Conservation (phyloP, 306 rosid genomes). For the Cajanus cajan region DNA sequence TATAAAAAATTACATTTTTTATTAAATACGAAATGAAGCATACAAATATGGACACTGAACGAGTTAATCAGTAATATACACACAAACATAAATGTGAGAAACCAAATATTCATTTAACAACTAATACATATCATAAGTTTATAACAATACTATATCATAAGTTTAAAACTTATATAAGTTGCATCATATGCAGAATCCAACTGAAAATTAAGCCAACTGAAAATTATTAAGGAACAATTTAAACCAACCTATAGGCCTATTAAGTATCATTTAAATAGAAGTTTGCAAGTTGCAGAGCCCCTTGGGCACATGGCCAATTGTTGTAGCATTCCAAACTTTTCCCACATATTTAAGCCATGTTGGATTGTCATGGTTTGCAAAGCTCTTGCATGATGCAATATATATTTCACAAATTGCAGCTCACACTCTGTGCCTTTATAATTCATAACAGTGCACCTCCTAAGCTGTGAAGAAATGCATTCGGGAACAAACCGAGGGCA, state of each 20-base stretch:
- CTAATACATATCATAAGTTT: background rate
- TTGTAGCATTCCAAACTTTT: background rate
- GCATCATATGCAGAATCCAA: background rate
- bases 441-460: background rate
- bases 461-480: background rate
- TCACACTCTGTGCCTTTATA: background rate
- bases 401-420: background rate
- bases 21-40: too few species aligned
- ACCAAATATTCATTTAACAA: too few species aligned
- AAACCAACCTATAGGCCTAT: background rate
- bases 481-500: background rate
- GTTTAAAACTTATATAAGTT: background rate
- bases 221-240: background rate
- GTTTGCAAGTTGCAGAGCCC: background rate
- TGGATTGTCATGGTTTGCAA: too few species aligned
- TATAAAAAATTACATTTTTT: too few species aligned
- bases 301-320: background rate
- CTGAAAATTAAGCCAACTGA: background rate
- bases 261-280: background rate
- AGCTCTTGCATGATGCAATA: background rate
- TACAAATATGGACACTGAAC: too few species aligned
- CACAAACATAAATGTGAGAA: too few species aligned
- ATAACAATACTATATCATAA: background rate
- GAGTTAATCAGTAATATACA: too few species aligned
- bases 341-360: too few species aligned